These are phyloP conservation scores for Paramecium tetraurelia DNA, from an alignment of 73 alveolate species.

Conservation along the genomic window DNA sequence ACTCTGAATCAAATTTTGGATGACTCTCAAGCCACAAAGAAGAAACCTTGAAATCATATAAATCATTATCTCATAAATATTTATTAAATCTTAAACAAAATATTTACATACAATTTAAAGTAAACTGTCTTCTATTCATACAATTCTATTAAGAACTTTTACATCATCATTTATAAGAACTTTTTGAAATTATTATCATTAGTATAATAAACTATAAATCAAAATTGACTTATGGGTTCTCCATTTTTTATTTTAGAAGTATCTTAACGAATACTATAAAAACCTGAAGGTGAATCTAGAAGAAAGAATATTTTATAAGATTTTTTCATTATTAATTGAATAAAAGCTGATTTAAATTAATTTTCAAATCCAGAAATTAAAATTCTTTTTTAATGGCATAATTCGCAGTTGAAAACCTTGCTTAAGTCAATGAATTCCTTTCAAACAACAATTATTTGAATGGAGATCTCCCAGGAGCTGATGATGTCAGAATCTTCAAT, in stretches of 20 bases:
- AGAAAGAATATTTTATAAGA: neutral
- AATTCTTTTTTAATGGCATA: constrained; percentile 34
- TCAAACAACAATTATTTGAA: constrained; percentile 7
- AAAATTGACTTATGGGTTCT: too few relatives aligned
- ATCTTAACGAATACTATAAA: neutral
- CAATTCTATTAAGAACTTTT: too few relatives aligned
- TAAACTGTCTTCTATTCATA: too few relatives aligned
- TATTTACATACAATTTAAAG: too few relatives aligned
- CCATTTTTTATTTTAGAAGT: too few relatives aligned
- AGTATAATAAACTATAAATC: too few relatives aligned
- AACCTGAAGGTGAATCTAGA: neutral
- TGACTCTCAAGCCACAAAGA: neutral
- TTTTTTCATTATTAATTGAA: neutral
- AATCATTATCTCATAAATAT: neutral
- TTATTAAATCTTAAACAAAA: neutral
- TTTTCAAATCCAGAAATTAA: neutral
- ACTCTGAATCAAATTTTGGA: neutral
- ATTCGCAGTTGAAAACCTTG: neutral
- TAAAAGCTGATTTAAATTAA: neutral
- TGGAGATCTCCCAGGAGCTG: constrained; percentile 59
- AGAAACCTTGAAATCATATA: neutral
- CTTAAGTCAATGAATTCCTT: constrained; percentile 1
- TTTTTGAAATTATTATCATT: too few relatives aligned
- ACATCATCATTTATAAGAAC: too few relatives aligned
- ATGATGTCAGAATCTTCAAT: constrained; percentile 45